Percentiles rank a stretch among this genome's conserved stretches.
phyloP scores from a whole-genome alignment of 2,329 filamentous ascomycete genomes.

The Pestalotiopsis sp. region DNA sequence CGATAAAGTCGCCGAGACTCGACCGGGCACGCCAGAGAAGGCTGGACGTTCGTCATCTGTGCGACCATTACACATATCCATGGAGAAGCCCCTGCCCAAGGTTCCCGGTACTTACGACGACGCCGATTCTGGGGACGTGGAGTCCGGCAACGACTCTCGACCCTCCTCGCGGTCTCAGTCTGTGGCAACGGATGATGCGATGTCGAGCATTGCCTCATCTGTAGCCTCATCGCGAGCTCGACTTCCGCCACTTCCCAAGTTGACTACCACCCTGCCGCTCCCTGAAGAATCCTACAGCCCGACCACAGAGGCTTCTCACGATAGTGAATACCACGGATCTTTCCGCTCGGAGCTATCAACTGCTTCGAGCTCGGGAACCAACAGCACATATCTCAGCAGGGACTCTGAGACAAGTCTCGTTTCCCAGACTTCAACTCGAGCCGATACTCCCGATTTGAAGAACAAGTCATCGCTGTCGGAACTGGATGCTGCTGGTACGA shows the following conservation, averaged over 20 bases:
- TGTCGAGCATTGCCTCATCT: slow-evolving; percentile 47
- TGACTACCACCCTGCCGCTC: slow-evolving; percentile 51
- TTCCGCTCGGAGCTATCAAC: slow-evolving; percentile 71
- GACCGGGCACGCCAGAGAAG: slow-evolving; percentile 36
- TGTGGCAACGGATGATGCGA: slow-evolving; percentile 39
- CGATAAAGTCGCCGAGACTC: slow-evolving; percentile 40
- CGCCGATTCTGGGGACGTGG: slow-evolving; percentile 20
- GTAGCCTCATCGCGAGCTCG: slow-evolving; percentile 49
- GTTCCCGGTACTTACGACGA: slow-evolving; percentile 52
- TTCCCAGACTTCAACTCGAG: slow-evolving; percentile 83
- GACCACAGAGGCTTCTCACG: slow-evolving; percentile 47
- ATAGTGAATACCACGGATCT: slow-evolving; percentile 52
- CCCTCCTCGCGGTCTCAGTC: slow-evolving; percentile 47
- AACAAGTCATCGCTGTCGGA: slow-evolving; percentile 68
- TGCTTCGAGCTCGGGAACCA: slow-evolving; percentile 76
- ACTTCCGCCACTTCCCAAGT: slow-evolving; percentile 59
- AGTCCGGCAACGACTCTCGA: slow-evolving; percentile 31
- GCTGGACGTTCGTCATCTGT: slow-evolving; percentile 32
- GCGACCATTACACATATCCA: slow-evolving; percentile 40
- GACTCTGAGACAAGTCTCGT: slow-evolving; percentile 80
- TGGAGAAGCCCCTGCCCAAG: slow-evolving; percentile 70
- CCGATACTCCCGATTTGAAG: slow-evolving; percentile 79
- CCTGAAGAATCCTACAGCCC: slow-evolving; percentile 51
- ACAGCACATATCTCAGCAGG: slow-evolving; percentile 76
- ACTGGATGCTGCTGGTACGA: slow-evolving; percentile 67